Evolutionary conservation across 1,284 basidiomycete genomes (phyloP).

Genomic region (Trichosporon faecale): DNA sequence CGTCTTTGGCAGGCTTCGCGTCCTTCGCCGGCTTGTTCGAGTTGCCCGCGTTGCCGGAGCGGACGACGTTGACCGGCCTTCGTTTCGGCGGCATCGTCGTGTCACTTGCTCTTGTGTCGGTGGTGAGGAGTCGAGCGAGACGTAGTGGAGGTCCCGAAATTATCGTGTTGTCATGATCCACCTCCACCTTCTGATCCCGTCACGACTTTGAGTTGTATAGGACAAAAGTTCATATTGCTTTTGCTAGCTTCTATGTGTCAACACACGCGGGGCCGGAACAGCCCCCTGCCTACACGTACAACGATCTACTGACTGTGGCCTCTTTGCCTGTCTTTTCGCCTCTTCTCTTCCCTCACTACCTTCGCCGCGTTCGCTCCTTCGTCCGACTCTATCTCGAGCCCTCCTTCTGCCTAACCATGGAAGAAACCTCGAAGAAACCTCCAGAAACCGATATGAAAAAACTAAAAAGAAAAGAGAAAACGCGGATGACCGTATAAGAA

Average conservation of each 20-base stretch:
- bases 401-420: not conserved
- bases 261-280: too few relatives aligned
- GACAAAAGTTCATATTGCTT: too few relatives aligned
- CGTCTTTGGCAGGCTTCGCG: constrained; percentile 32
- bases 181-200: not conserved
- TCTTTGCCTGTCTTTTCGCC: not conserved
- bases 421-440: not conserved
- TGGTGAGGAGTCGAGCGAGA: not conserved
- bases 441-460: not conserved
- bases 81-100: constrained; percentile 69
- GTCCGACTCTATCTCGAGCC: not conserved
- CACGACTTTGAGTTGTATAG: too few relatives aligned
- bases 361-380: not conserved
- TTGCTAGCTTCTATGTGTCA: too few relatives aligned
- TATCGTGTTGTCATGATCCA: not conserved
- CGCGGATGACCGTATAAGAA: not conserved
- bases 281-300: too few relatives aligned
- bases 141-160: not conserved
- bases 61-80: constrained; percentile 64
- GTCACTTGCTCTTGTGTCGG: not conserved
- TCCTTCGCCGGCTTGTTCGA: constrained; percentile 61
- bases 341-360: not conserved
- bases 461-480: not conserved
- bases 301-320: too few relatives aligned
- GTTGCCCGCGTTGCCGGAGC: constrained; percentile 80